Evolutionary conservation across 2,329 filamentous ascomycete species (phyloP).

Genomic region (Alternaria hordeiaustralica): DNA sequence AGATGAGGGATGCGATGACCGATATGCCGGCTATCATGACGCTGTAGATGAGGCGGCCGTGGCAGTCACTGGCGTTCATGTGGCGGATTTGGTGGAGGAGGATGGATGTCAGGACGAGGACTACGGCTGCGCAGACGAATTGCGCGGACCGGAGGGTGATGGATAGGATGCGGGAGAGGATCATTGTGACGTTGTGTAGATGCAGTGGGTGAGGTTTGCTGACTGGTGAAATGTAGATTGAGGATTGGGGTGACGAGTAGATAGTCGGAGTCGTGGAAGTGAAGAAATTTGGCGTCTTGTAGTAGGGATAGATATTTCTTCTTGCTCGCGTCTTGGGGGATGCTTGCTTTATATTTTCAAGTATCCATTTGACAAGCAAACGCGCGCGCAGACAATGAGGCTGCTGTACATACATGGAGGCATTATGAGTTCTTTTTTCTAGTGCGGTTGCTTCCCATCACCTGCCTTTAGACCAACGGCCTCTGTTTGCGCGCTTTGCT

Average conservation of each 20-base stretch:
- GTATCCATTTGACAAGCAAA: neutral
- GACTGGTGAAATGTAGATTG: neutral
- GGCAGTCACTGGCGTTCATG: constrained; percentile 58
- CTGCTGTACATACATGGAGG: neutral
- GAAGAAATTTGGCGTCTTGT: neutral
- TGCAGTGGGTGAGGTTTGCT: neutral
- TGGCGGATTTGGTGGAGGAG: constrained; percentile 25
- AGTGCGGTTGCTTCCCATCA: neutral
- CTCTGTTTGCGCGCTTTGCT: neutral
- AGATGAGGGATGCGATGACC: constrained; percentile 70
- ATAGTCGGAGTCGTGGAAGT: neutral
- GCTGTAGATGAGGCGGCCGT: constrained; percentile 75
- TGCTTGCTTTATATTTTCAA: neutral
- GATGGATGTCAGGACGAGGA: constrained; percentile 29
- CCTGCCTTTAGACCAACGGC: neutral
- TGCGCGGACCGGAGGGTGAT: constrained; percentile 66
- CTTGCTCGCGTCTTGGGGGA: neutral
- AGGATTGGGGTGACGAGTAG: neutral
- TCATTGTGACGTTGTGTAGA: constrained; percentile 12
- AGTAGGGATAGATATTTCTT: too few relatives aligned
- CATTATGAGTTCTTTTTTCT: neutral
- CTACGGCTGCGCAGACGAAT: constrained; percentile 71
- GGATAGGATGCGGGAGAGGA: constrained; percentile 56
- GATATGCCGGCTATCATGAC: constrained; percentile 72
- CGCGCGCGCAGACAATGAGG: neutral